These are phyloP conservation scores for Fusarium incarnatum DNA, from an alignment of 2,329 filamentous ascomycete genomes.

Conservation along the genomic window DNA sequence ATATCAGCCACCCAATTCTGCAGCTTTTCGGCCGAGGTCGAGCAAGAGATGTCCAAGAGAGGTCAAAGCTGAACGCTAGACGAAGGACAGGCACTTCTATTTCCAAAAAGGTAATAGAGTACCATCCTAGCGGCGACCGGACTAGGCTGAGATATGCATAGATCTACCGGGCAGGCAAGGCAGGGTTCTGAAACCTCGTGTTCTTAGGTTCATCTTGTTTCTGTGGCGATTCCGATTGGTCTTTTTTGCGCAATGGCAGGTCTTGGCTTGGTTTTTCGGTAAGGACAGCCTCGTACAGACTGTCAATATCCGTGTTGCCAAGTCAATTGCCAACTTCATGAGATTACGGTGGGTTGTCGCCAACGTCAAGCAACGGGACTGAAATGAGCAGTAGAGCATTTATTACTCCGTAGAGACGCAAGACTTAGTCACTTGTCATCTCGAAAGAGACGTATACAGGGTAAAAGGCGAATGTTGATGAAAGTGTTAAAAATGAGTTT, in stretches of 20 bases:
- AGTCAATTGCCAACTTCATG: too few relatives aligned
- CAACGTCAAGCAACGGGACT: too few relatives aligned
- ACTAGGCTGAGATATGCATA: neutral
- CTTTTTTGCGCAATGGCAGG: neutral
- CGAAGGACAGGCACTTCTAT: neutral
- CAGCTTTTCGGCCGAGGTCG: too few relatives aligned
- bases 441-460: too few relatives aligned
- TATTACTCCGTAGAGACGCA: too few relatives aligned
- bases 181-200: neutral
- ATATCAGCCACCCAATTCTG: neutral
- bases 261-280: neutral
- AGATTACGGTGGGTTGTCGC: too few relatives aligned
- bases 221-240: neutral
- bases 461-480: too few relatives aligned
- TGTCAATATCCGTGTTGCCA: too few relatives aligned
- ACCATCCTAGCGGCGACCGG: neutral
- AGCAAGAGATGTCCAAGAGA: too few relatives aligned
- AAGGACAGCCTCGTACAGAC: neutral
- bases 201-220: neutral
- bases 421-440: too few relatives aligned
- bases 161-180: neutral
- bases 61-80: neutral
- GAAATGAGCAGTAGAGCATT: too few relatives aligned
- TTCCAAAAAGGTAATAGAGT: neutral
- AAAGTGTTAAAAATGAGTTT: too few relatives aligned